Percentiles rank a stretch among this genome's conserved stretches.
Evolutionary conservation across 176 grass and related monocot genomes (phyloP).

Genomic region (Coix lacrymajobi): DNA sequence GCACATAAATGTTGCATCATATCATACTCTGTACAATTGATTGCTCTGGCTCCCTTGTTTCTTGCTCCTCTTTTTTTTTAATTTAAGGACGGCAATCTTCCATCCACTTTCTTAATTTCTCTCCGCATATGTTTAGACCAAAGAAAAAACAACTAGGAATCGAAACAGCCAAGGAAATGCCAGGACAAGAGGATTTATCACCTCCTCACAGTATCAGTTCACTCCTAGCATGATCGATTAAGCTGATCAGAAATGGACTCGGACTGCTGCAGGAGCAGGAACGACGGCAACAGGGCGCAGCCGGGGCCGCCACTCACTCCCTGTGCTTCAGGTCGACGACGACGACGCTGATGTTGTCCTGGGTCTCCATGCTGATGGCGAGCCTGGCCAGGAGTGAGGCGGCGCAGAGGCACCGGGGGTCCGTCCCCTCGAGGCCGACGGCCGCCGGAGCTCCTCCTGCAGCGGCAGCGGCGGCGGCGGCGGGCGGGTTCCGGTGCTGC

Average conservation of each 20-base stretch:
- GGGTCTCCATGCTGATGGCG: constrained; percentile 50
- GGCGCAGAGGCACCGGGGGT: constrained; percentile 48
- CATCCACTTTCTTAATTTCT: constrained; percentile 13
- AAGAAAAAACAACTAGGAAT: neutral
- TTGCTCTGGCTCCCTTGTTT: neutral
- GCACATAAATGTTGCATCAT: neutral
- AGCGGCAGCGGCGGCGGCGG: neutral
- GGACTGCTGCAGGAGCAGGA: no score
- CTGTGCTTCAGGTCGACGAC: constrained; percentile 66
- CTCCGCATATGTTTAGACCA: neutral
- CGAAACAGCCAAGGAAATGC: constrained; percentile 26
- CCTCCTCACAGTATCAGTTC: no score
- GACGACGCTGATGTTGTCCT: constrained; percentile 71
- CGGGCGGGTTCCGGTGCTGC: constrained; percentile 18
- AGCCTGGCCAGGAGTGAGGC: constrained; percentile 63
- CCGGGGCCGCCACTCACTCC: neutral
- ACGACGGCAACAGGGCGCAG: neutral
- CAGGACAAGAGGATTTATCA: no score
- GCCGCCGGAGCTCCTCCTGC: no score
- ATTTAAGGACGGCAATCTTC: constrained; percentile 16
- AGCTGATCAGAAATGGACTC: no score
- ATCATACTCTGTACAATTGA: neutral
- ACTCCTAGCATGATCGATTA: no score
- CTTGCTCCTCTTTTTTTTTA: neutral
- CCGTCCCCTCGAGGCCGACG: constrained; percentile 12